Evolutionary conservation across 192 early-diverging fungal genomes (phyloP).

Genomic region (Coemansia sp.): DNA sequence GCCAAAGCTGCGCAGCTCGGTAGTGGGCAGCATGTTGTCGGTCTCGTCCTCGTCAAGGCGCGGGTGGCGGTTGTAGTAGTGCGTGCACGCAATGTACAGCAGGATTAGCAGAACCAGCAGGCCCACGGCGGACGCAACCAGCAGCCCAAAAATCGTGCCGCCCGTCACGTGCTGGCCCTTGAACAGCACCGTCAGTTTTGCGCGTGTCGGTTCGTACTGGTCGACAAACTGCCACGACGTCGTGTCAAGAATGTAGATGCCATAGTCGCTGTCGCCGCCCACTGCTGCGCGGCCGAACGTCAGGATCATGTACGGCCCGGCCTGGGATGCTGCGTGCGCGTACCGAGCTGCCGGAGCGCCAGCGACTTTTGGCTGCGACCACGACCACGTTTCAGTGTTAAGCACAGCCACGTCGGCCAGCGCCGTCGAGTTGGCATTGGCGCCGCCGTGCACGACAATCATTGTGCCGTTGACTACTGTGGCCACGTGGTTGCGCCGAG

Average conservation of each 20-base stretch:
- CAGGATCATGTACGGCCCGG: constrained; percentile 43
- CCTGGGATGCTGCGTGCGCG: constrained; percentile 40
- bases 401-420: constrained; percentile 49
- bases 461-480: constrained; percentile 29
- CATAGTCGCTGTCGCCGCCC: constrained; percentile 13
- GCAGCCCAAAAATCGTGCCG: constrained; percentile 47
- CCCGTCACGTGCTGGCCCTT: constrained; percentile 21
- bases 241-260: constrained; percentile 46
- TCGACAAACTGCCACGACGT: constrained; percentile 34
- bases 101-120: constrained; percentile 33
- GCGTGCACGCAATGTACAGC: constrained; percentile 32
- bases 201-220: constrained; percentile 29
- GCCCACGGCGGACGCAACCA: constrained; percentile 31
- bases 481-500: constrained; percentile 38
- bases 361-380: constrained; percentile 17
- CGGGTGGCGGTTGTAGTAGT: constrained; percentile 50
- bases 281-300: constrained; percentile 28
- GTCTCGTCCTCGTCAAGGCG: constrained; percentile 24
- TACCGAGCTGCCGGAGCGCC: constrained; percentile 29
- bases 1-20: constrained; percentile 37
- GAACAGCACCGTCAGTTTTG: constrained; percentile 24
- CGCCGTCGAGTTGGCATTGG: constrained; percentile 19
- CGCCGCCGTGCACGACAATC: constrained; percentile 49
- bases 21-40: constrained; percentile 26
- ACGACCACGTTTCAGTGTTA: constrained; percentile 44